These are phyloP conservation scores for Monosporozyma aerobia DNA, from an alignment of 805 yeast genomes.

Conservation along the genomic window DNA sequence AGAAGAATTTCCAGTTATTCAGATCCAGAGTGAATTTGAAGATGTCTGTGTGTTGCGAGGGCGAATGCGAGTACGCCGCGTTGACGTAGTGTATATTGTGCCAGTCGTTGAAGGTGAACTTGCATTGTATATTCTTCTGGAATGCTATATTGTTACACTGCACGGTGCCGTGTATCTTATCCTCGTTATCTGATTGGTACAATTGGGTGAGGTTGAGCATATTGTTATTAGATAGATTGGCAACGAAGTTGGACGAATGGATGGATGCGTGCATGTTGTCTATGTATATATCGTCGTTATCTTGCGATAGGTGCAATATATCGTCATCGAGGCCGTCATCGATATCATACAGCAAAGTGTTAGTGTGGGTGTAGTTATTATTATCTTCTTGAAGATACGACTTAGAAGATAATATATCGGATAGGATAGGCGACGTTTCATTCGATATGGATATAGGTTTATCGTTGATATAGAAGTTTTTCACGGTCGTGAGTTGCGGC, in stretches of 20 bases:
- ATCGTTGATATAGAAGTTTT: slow-evolving; percentile 51
- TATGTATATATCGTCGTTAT: too few species aligned
- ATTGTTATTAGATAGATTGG: background rate
- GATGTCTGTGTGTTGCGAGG: slow-evolving; percentile 22
- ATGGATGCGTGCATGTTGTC: background rate
- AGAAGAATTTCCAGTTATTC: slow-evolving; percentile 19
- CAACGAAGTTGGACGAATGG: background rate
- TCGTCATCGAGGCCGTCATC: too few species aligned
- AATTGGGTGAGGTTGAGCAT: slow-evolving; percentile 16
- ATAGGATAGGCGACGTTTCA: background rate
- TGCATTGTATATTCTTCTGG: slow-evolving; percentile 27
- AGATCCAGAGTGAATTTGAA: slow-evolving; percentile 25
- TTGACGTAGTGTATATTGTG: slow-evolving; percentile 23
- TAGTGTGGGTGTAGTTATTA: too few species aligned
- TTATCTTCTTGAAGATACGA: too few species aligned
- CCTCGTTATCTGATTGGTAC: background rate
- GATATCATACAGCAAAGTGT: too few species aligned
- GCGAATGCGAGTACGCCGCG: slow-evolving; percentile 22
- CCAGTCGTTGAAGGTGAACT: slow-evolving; percentile 29
- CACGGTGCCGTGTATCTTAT: slow-evolving; percentile 17
- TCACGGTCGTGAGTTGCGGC: slow-evolving; percentile 48
- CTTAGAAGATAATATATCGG: too few species aligned
- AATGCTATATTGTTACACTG: slow-evolving; percentile 26
- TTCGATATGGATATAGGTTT: slow-evolving; percentile 35
- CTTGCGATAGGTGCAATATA: too few species aligned